A percentile compares a stretch with the other conserved stretches of the same genome.
Evolutionary conservation across 2,329 filamentous ascomycete species (phyloP).

Genomic region (Cladosporium velox): DNA sequence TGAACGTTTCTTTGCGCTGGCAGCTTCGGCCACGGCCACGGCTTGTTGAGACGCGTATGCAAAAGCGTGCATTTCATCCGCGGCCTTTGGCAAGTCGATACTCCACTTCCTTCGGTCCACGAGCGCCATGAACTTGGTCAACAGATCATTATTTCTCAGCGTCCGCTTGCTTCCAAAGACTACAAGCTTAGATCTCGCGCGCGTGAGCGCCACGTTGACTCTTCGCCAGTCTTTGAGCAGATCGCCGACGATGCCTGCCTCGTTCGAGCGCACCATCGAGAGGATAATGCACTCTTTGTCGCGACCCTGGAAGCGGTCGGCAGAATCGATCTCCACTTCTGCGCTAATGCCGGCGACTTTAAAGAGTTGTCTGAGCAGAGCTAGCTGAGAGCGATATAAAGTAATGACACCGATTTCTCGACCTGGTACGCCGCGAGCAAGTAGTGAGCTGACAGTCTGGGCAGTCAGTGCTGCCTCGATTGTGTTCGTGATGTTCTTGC

Average conservation of each 20-base stretch:
- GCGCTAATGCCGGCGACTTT: slow-evolving; percentile 41
- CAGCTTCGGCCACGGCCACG: slow-evolving; percentile 9
- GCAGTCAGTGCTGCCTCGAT: slow-evolving; percentile 76
- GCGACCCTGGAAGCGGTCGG: slow-evolving; percentile 92
- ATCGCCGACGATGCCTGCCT: slow-evolving; percentile 80
- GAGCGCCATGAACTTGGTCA: slow-evolving; percentile 72
- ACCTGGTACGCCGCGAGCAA: slow-evolving; percentile 72
- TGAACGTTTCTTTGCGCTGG: slow-evolving; percentile 3
- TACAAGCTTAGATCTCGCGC: slow-evolving; percentile 87
- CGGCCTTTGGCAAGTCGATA: slow-evolving; percentile 59
- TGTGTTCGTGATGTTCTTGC: slow-evolving; percentile 84
- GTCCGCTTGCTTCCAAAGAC: slow-evolving; percentile 83
- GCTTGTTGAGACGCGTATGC: slow-evolving; percentile 31
- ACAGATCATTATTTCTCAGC: slow-evolving; percentile 69
- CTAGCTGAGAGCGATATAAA: slow-evolving; percentile 90
- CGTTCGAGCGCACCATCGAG: slow-evolving; percentile 84
- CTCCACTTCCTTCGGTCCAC: slow-evolving; percentile 81
- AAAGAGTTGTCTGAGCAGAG: slow-evolving; percentile 74
- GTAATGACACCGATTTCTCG: slow-evolving; percentile 90
- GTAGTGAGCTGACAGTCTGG: slow-evolving; percentile 77
- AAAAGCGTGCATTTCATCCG: slow-evolving; percentile 30
- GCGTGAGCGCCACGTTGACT: slow-evolving; percentile 93
- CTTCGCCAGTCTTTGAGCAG: slow-evolving; percentile 86
- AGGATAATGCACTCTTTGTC: slow-evolving; percentile 93
- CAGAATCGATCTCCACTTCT: slow-evolving; percentile 90